A percentile compares a stretch with the other conserved stretches of the same genome.
phyloP scores from a whole-genome alignment of 768 basidiomycete genomes.

The Podaxis mareebaensis region DNA sequence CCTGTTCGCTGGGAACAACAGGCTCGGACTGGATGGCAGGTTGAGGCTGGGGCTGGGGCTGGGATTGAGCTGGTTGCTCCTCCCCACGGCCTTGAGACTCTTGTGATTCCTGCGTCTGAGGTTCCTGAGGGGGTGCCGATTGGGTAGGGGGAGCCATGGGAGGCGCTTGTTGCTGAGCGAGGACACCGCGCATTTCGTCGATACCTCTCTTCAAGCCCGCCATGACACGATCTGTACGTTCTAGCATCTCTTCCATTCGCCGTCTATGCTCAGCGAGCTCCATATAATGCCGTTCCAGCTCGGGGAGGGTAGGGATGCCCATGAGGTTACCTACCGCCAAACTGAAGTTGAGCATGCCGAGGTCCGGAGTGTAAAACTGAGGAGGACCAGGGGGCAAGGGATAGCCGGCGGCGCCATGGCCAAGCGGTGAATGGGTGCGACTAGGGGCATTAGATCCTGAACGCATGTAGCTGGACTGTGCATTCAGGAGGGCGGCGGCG shows the following conservation, averaged over 20 bases:
- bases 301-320: conserved; percentile 47
- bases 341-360: conserved; percentile 28
- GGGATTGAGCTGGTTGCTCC: neutral
- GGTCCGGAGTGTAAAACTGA: conserved; percentile 23
- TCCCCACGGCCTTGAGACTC: neutral
- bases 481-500: conserved; percentile 34
- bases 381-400: conserved; percentile 23
- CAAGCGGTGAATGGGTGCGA: conserved; percentile 71
- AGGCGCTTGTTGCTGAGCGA: conserved; percentile 9
- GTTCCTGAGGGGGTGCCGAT: conserved; percentile 18
- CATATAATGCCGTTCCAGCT: conserved; percentile 72
- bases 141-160: conserved; percentile 15
- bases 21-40: conserved; percentile 10
- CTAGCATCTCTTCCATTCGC: conserved; percentile 72
- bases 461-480: conserved; percentile 59
- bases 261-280: conserved; percentile 64
- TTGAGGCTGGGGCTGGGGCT: conserved; percentile 1
- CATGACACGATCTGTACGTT: conserved; percentile 75
- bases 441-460: conserved; percentile 68
- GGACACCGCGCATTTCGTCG: conserved; percentile 64
- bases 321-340: conserved; percentile 36
- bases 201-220: conserved; percentile 69
- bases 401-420: conserved; percentile 39
- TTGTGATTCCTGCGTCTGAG: conserved; percentile 21
- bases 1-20: conserved; percentile 20